A percentile compares a stretch with the other conserved stretches of the same genome.
Evolutionary conservation across 116 monocot species (phyloP).

Genomic region (Trichopus zeylanicus): DNA sequence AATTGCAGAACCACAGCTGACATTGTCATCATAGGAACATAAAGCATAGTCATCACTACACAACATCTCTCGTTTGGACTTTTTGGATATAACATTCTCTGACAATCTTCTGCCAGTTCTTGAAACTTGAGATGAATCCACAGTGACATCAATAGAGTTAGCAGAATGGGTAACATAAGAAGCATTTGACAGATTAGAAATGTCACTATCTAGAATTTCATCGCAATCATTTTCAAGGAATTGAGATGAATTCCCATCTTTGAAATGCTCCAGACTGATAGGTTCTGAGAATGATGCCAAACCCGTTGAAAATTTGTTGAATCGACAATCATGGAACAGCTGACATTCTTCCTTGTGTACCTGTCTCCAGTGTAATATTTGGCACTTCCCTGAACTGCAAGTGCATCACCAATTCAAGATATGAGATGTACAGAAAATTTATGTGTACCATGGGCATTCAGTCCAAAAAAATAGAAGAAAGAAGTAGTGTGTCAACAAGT

Average conservation of each 20-base stretch:
- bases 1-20: neutral
- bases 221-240: slow-evolving; percentile 21
- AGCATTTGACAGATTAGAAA: slow-evolving; percentile 18
- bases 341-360: slow-evolving; percentile 84
- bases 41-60: slow-evolving; percentile 17
- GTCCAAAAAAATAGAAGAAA: neutral
- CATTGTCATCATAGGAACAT: slow-evolving; percentile 6
- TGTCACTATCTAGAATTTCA: slow-evolving; percentile 10
- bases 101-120: slow-evolving; percentile 4
- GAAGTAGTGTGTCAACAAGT: no score
- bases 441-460: neutral
- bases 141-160: neutral
- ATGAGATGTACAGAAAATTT: neutral
- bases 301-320: slow-evolving; percentile 19
- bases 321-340: slow-evolving; percentile 19
- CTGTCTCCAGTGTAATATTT: slow-evolving; percentile 97
- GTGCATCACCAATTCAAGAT: neutral
- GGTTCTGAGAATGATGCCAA: slow-evolving; percentile 8
- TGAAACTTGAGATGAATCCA: slow-evolving; percentile 13
- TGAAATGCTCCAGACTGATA: slow-evolving; percentile 11
- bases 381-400: slow-evolving; percentile 92
- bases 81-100: slow-evolving; percentile 10
- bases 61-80: slow-evolving; percentile 23
- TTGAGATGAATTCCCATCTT: slow-evolving; percentile 13
- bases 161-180: slow-evolving; percentile 4